These are phyloP conservation scores for Mortierella claussenii DNA, from an alignment of 192 early-diverging fungal genomes.

Conservation along the genomic window DNA sequence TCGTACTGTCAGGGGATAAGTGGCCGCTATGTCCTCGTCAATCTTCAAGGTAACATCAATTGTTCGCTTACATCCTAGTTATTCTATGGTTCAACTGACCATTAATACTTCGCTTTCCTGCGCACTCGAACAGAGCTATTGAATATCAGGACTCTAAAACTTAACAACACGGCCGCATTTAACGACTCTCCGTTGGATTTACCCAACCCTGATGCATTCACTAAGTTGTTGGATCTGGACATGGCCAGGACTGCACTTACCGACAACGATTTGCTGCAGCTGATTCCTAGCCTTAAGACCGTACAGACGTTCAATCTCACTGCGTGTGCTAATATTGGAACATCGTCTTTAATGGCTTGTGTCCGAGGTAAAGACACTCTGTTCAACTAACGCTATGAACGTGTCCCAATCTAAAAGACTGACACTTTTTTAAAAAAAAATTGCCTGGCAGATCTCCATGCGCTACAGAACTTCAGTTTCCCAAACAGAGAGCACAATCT, in stretches of 20 bases:
- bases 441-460: slow-evolving; percentile 26
- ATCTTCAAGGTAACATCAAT: slow-evolving; percentile 54
- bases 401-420: too few relatives aligned
- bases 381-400: too few relatives aligned
- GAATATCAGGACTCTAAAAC: slow-evolving; percentile 28
- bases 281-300: slow-evolving; percentile 1
- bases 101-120: too few relatives aligned
- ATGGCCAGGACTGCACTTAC: slow-evolving; percentile 20
- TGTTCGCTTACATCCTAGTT: too few relatives aligned
- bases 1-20: slow-evolving; percentile 50
- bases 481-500: slow-evolving; percentile 64
- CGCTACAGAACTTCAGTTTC: slow-evolving; percentile 54
- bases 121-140: slow-evolving; percentile 25
- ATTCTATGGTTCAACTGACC: not conserved
- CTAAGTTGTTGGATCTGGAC: slow-evolving; percentile 12
- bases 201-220: slow-evolving; percentile 13
- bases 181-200: slow-evolving; percentile 14
- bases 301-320: slow-evolving; percentile 22
- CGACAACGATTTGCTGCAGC: slow-evolving; percentile 4
- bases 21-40: slow-evolving; percentile 21
- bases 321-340: slow-evolving; percentile 7
- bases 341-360: slow-evolving; percentile 10
- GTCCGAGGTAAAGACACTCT: too few relatives aligned
- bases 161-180: slow-evolving; percentile 42
- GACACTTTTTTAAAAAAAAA: too few relatives aligned